Conservation (phyloP, 2,329 filamentous ascomycete genomes). For the Beauveria australis region DNA sequence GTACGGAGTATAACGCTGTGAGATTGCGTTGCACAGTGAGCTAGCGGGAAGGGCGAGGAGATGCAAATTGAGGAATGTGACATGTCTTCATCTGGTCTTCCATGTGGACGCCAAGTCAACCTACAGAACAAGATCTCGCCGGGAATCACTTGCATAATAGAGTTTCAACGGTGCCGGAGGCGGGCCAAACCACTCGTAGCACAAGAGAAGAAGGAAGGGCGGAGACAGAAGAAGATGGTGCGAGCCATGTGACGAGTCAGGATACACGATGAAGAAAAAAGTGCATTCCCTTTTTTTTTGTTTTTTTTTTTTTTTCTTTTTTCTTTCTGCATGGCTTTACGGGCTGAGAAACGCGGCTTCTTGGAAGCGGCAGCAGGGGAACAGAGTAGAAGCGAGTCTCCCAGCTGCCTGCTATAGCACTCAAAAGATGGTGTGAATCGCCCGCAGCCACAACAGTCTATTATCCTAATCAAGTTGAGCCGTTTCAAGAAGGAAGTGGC, state of each 20-base stretch:
- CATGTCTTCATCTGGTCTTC: constrained; percentile 2
- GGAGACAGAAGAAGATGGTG: neutral
- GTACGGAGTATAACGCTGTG: neutral
- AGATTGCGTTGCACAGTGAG: neutral
- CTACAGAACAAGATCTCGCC: neutral
- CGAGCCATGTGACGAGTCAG: constrained; percentile 6
- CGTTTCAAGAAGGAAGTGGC: neutral
- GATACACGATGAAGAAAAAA: neutral
- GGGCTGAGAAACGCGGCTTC: neutral
- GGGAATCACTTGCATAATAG: constrained; percentile 2
- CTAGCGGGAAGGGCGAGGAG: neutral
- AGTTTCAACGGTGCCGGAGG: neutral
- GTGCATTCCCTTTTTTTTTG: neutral
- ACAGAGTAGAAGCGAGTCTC: neutral
- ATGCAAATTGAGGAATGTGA: neutral
- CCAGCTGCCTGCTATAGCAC: constrained; percentile 2
- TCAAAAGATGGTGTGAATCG: constrained; percentile 7
- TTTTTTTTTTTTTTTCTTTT: neutral
- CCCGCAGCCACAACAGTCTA: constrained; percentile 11
- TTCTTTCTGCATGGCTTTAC: neutral
- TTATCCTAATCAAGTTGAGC: neutral
- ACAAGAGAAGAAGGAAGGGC: neutral
- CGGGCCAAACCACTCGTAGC: neutral
- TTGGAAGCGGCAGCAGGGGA: neutral
- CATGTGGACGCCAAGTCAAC: neutral